Evolutionary conservation across 2,329 filamentous ascomycete species (phyloP).

Genomic region (Penicillium sp.): DNA sequence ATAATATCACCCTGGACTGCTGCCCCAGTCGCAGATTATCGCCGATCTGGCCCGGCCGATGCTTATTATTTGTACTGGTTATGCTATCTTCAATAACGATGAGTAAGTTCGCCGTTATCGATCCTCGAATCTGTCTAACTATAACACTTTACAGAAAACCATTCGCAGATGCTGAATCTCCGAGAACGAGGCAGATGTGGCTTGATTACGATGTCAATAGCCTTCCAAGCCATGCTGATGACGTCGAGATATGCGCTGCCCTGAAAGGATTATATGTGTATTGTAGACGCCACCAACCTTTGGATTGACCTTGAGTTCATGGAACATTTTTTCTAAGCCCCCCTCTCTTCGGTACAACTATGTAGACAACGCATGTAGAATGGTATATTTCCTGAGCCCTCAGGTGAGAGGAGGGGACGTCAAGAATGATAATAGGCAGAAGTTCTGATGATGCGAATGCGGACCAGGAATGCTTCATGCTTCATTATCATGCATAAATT

Average conservation of each 20-base stretch:
- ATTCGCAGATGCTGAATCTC: slow-evolving; percentile 20
- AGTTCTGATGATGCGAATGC: too few species aligned
- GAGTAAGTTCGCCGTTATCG: slow-evolving; percentile 15
- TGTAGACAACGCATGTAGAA: too few species aligned
- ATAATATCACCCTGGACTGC: slow-evolving; percentile 17
- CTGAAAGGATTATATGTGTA: slow-evolving; percentile 17
- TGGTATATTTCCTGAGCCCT: too few species aligned
- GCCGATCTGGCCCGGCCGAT: slow-evolving; percentile 18
- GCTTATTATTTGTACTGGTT: slow-evolving; percentile 19
- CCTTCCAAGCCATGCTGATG: slow-evolving; percentile 16
- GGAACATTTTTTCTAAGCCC: too few species aligned
- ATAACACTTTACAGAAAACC: slow-evolving; percentile 13
- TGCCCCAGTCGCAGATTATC: slow-evolving; percentile 20
- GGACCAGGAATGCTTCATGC: too few species aligned
- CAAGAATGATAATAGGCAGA: too few species aligned
- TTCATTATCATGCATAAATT: too few species aligned
- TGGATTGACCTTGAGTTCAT: slow-evolving; percentile 12
- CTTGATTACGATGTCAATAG: slow-evolving; percentile 15
- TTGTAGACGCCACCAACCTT: slow-evolving; percentile 13
- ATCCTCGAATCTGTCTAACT: slow-evolving; percentile 15
- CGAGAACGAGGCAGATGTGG: slow-evolving; percentile 20
- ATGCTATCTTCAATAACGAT: slow-evolving; percentile 15
- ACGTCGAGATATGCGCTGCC: slow-evolving; percentile 15
- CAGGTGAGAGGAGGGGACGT: too few species aligned
- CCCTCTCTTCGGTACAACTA: too few species aligned